phyloP scores from a whole-genome alignment of 306 rosid genomes.

The Potentilla sterilis region DNA sequence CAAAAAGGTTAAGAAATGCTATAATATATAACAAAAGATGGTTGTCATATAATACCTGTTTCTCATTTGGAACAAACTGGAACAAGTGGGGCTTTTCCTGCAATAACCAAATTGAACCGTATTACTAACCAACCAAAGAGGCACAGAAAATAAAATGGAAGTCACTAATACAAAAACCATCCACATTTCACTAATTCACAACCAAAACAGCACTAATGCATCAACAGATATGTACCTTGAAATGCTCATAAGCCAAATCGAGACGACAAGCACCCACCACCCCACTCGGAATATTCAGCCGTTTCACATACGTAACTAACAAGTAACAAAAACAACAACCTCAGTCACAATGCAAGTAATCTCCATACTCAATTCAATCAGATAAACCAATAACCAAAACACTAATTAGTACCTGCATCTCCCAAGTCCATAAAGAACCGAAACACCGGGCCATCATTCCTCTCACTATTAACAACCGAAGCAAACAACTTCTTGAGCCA shows the following conservation, averaged over 20 bases:
- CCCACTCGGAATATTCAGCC: conserved; percentile 94
- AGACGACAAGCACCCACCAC: conserved; percentile 99
- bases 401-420: conserved; percentile 72
- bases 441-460: conserved; percentile 86
- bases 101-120: conserved; percentile 26
- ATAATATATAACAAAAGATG: conserved; percentile 1
- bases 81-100: conserved; percentile 94
- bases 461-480: conserved; percentile 71
- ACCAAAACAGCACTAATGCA: background rate
- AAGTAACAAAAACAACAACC: conserved; percentile 21
- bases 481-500: conserved; percentile 92
- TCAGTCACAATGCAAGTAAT: conserved; percentile 30
- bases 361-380: background rate
- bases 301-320: conserved; percentile 84
- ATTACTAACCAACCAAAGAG: conserved; percentile 15
- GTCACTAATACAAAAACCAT: background rate
- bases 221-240: conserved; percentile 51
- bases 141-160: background rate
- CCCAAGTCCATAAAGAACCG: conserved; percentile 97
- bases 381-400: background rate
- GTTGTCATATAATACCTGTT: conserved; percentile 59
- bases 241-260: conserved; percentile 90
- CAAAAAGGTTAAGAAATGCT: conserved; percentile 2
- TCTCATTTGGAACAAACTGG: conserved; percentile 97
- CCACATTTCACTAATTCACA: background rate